Conservation (phyloP, 2,329 filamentous ascomycete species). For the Teratosphaeriaceae sp. region DNA sequence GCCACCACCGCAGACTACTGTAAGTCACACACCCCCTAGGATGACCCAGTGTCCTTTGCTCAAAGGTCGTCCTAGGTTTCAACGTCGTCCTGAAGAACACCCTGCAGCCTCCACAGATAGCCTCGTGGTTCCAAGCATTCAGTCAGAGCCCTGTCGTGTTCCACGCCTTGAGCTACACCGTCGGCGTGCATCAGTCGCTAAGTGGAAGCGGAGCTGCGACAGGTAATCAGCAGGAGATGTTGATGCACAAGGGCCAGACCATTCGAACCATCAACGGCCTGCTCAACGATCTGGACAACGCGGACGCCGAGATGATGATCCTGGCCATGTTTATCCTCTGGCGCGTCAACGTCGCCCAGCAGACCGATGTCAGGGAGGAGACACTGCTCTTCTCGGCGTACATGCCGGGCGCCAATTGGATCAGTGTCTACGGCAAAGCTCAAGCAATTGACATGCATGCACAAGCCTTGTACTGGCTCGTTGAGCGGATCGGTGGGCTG, state of each 20-base stretch:
- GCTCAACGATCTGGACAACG: neutral
- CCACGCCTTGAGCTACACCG: neutral
- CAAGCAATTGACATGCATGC: neutral
- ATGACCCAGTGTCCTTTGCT: too few species aligned
- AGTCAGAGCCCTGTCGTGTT: neutral
- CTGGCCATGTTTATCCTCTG: neutral
- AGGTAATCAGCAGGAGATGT: neutral
- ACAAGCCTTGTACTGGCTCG: neutral
- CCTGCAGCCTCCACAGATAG: neutral
- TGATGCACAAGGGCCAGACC: neutral
- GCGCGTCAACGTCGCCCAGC: neutral
- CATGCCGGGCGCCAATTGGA: neutral
- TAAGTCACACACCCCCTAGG: neutral
- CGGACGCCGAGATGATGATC: neutral
- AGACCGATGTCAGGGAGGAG: neutral
- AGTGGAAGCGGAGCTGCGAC: neutral
- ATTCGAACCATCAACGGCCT: neutral
- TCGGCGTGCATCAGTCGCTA: neutral
- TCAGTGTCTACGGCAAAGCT: neutral
- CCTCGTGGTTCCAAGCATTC: neutral
- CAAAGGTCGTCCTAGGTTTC: too few species aligned
- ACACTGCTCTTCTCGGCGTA: neutral
- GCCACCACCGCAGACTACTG: neutral
- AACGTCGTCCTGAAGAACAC: neutral
- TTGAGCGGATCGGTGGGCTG: neutral